Evolutionary conservation across 495 filamentous ascomycete species (phyloP), one percentile per base, ranked within the genome.

Genomic region (Geopyxis carbonaria): DNA sequence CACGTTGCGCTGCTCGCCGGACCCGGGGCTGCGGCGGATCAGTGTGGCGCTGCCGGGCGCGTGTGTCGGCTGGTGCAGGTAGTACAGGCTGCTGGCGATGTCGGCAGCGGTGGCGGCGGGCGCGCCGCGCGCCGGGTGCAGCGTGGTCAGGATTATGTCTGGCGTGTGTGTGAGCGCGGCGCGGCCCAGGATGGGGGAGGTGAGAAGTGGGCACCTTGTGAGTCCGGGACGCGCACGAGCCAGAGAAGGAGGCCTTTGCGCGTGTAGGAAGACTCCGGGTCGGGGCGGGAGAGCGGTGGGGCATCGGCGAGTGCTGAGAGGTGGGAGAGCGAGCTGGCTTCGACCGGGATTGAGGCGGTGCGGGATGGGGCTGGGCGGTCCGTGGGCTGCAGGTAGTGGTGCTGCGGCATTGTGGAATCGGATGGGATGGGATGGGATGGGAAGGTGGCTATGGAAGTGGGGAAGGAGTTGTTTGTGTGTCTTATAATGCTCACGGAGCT

Each of bases 121-220:
- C 22, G 35, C 19, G 56, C 87, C 89, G 13, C 75, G 64, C 13
- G 79, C 72, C 13, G 89, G 89, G 58, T 87, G 86, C 15, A 92
- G 62, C 0, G 89, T 79, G 6, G 87, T 86, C n/a, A 95, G 70
- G 42, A 97, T 89, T 31, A 95, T 69, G 67, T 95, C 89, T 92
- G 40, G 19, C 23, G 6, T 4, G 23, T 4, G 31, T 7, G 31
- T 15, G 6, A 22, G 10, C 16, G 9, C 9, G 34, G 34, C 9
- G 6, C 34, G 8, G 34, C 6, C 18, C n/a, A 36, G 9, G 18
- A 36, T 22, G 14, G 5, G 20, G 35, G 35, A 24, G 35, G 35
- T 21, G 35, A 6, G 35, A 24, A 28, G 8, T 10, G 16, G 36
- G 22, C 9, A 15, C 36, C 36, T 39, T 28, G 3, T 10, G 22